Conservation (phyloP, 2,329 filamentous ascomycete genomes). For the Scedosporium apiospermum region DNA sequence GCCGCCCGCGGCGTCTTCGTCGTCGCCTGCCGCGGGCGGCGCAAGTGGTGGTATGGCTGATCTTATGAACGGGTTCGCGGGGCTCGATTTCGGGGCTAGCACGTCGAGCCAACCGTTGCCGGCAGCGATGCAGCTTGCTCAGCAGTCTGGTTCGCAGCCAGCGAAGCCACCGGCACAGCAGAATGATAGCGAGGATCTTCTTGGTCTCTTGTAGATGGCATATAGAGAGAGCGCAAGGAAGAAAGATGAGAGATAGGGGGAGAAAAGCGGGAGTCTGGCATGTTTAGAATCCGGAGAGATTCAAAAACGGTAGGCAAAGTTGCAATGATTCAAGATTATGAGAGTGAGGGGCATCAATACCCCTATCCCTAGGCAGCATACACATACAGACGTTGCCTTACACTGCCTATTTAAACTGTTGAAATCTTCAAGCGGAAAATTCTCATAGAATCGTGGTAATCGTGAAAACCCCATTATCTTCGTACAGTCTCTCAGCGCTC, state of each 20-base stretch:
- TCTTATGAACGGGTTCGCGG: slow-evolving; percentile 81
- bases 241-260: not conserved
- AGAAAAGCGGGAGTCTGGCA: not conserved
- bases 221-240: not conserved
- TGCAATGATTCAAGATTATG: not conserved
- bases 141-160: slow-evolving; percentile 17
- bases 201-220: slow-evolving; percentile 27
- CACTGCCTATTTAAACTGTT: not conserved
- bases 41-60: slow-evolving; percentile 64
- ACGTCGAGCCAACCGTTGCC: slow-evolving; percentile 51
- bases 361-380: not conserved
- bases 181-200: slow-evolving; percentile 53
- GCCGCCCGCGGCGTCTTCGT: slow-evolving; percentile 36
- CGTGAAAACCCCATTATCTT: not conserved
- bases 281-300: not conserved
- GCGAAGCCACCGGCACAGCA: slow-evolving; percentile 28
- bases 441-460: not conserved
- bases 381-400: not conserved
- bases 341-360: not conserved
- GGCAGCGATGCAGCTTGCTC: slow-evolving; percentile 46
- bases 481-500: not conserved
- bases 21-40: slow-evolving; percentile 9
- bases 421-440: not conserved
- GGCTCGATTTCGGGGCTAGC: slow-evolving; percentile 61
- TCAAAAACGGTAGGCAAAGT: not conserved